Conservation (phyloP, 768 basidiomycete species). For the Xerocomellus amylosporus region DNA sequence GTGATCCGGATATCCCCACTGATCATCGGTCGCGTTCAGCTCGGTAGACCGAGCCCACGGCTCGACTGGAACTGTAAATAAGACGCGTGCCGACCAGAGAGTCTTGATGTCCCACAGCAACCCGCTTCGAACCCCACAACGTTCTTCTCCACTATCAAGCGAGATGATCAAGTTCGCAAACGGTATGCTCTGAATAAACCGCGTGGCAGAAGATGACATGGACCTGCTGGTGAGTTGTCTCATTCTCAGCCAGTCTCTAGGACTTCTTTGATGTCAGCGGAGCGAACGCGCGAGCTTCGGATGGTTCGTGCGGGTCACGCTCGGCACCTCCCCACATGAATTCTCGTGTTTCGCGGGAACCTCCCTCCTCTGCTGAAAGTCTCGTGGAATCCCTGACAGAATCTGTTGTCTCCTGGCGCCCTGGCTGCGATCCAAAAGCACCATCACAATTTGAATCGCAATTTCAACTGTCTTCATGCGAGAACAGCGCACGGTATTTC, state of each 20-base stretch:
- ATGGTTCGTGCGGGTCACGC: constrained; percentile 5
- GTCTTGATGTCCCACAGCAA: constrained; percentile 10
- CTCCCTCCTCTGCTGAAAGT: neutral
- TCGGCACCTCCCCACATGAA: constrained; percentile 1
- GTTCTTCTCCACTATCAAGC: constrained; percentile 22
- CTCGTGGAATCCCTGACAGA: neutral
- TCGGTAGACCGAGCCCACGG: constrained; percentile 1
- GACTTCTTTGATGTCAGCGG: constrained; percentile 1
- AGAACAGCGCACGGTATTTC: neutral
- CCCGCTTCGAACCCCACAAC: constrained; percentile 24
- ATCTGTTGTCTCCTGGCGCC: neutral
- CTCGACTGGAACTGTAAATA: constrained; percentile 6
- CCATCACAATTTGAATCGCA: neutral
- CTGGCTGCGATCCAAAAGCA: neutral
- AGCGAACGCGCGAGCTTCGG: neutral
- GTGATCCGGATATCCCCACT: constrained; percentile 3
- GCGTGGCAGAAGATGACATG: constrained; percentile 2
- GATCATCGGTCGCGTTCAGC: neutral
- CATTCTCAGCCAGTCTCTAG: neutral
- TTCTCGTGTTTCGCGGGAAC: constrained; percentile 16
- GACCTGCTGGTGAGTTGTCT: neutral
- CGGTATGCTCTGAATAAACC: constrained; percentile 1
- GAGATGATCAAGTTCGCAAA: constrained; percentile 15
- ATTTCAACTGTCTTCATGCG: neutral
- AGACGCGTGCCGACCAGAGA: neutral